Percentiles rank a stretch among this genome's conserved stretches.
phyloP scores from a whole-genome alignment of 768 basidiomycete genomes.

The Tricholoma sp. region DNA sequence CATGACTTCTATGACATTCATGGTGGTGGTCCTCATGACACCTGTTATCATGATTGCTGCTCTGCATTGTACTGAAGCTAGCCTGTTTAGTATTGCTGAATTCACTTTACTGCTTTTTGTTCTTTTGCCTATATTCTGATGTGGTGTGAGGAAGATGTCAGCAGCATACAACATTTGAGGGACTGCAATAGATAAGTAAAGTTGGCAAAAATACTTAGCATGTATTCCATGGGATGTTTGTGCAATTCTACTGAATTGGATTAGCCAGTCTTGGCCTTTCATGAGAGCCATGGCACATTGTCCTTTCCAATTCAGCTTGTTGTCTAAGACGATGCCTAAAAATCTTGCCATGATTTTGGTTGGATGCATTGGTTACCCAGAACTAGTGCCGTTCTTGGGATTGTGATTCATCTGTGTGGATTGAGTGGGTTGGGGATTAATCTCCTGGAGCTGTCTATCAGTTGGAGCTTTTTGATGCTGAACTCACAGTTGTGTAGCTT shows the following conservation, averaged over 20 bases:
- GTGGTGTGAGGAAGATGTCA: too few relatives aligned
- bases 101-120: not conserved
- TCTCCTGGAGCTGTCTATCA: not conserved
- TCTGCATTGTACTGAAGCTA: not conserved
- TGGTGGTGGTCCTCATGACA: not conserved
- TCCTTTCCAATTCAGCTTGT: too few relatives aligned
- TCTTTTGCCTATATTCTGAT: not conserved
- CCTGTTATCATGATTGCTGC: too few relatives aligned
- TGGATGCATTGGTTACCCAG: conserved; percentile 11
- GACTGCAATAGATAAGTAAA: too few relatives aligned
- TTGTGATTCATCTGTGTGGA: conserved; percentile 1
- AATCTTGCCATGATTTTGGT: too few relatives aligned
- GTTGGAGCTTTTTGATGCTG: not conserved
- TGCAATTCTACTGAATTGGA: conserved; percentile 1
- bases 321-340: too few relatives aligned
- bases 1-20: too few relatives aligned
- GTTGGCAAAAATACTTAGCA: too few relatives aligned
- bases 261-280: conserved; percentile 16
- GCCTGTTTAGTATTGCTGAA: not conserved
- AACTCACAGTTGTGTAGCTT: too few relatives aligned
- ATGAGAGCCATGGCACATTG: not conserved
- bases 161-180: too few relatives aligned
- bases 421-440: conserved; percentile 1
- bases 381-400: not conserved
- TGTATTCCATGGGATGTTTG: too few relatives aligned